phyloP scores from a whole-genome alignment of 1,284 basidiomycete genomes.

The Tilletia horrida region DNA sequence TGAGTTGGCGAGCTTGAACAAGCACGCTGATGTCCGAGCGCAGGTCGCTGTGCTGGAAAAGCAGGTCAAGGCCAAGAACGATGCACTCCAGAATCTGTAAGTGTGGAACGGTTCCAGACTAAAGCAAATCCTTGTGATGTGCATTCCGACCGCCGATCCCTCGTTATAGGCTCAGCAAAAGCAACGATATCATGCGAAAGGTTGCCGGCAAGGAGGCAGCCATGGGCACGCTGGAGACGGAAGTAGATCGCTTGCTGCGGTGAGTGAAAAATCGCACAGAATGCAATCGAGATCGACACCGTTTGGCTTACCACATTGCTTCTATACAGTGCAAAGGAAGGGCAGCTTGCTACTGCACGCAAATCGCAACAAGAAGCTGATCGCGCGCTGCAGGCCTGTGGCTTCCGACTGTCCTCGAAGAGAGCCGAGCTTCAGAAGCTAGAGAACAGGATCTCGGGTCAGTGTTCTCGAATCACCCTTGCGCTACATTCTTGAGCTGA shows the following conservation, averaged over 20 bases:
- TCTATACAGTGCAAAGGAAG: conserved; percentile 39
- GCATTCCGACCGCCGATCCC: no score
- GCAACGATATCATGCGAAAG: conserved; percentile 24
- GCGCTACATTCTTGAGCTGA: neutral
- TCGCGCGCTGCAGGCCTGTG: conserved; percentile 35
- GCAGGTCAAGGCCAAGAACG: conserved; percentile 57
- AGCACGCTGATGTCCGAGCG: conserved; percentile 78
- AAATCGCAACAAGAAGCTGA: conserved; percentile 30
- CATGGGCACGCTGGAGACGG: neutral
- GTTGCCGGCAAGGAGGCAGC: conserved; percentile 17
- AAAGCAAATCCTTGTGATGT: no score
- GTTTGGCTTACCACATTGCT: neutral
- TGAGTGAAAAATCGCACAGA: neutral
- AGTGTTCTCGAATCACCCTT: neutral
- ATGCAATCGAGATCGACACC: neutral
- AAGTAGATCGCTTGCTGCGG: neutral
- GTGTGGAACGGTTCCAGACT: no score
- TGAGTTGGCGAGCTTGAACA: conserved; percentile 71
- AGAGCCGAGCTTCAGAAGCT: conserved; percentile 64
- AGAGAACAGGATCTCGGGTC: conserved; percentile 38
- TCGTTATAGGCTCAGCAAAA: conserved; percentile 15
- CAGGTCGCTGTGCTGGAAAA: conserved; percentile 68
- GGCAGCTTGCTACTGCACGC: conserved; percentile 24
- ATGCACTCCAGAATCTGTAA: conserved; percentile 65
- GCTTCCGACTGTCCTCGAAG: conserved; percentile 38